These are phyloP conservation scores for Ophiostoma fasciatum DNA, from an alignment of 2,329 filamentous ascomycete species.

Conservation along the genomic window DNA sequence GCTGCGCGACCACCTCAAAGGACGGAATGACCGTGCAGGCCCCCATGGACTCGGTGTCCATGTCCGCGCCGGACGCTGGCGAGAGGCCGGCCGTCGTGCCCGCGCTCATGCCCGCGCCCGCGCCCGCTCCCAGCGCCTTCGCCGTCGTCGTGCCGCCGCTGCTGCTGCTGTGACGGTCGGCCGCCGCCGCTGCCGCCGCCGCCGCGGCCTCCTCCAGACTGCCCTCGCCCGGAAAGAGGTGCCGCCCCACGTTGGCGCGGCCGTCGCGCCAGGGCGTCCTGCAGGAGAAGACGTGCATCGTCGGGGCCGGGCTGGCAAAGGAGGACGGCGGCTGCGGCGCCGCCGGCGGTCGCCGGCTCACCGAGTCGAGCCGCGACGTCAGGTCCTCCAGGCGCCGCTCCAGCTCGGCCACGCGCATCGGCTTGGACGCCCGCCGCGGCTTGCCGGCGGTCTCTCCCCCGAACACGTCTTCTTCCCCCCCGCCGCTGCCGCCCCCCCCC, in stretches of 20 bases:
- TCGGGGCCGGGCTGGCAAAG: no score
- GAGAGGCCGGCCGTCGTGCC: background rate
- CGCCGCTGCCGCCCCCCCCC: background rate
- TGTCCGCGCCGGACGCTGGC: background rate
- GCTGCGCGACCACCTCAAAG: no score
- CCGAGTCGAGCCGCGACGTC: constrained; percentile 27
- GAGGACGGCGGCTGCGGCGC: no score
- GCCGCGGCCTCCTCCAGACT: background rate
- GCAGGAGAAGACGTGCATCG: constrained; percentile 1
- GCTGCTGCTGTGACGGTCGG: background rate
- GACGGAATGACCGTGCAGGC: no score
- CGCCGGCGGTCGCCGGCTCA: constrained; percentile 1
- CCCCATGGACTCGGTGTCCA: background rate
- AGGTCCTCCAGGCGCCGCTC: constrained; percentile 35
- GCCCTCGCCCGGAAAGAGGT: constrained; percentile 20
- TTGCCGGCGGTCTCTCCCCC: background rate
- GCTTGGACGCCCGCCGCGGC: constrained; percentile 17
- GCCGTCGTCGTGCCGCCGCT: no score
- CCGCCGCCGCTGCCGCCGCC: background rate
- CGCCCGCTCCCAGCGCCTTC: no score
- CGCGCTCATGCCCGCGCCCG: constrained; percentile 24
- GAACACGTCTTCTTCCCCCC: background rate
- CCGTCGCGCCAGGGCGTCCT: constrained; percentile 1
- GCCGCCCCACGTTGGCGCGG: no score
- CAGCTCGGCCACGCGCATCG: constrained; percentile 34